Evolutionary conservation across 192 early-diverging fungal species (phyloP).

Genomic region (Paraglomus occultum): DNA sequence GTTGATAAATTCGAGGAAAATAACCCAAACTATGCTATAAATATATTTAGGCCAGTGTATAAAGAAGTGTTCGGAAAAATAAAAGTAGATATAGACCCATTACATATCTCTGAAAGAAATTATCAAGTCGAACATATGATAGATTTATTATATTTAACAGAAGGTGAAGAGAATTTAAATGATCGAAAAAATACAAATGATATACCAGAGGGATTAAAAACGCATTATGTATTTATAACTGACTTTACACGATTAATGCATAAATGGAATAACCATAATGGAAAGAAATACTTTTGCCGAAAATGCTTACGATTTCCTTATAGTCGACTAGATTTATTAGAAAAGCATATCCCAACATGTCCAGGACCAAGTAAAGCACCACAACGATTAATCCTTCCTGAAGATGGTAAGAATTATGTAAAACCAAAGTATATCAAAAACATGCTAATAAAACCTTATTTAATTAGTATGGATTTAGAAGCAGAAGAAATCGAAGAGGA

Average conservation of each 20-base stretch:
- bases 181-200: slow-evolving; percentile 5
- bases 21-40: slow-evolving; percentile 5
- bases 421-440: slow-evolving; percentile 26
- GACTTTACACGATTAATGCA: slow-evolving; percentile 4
- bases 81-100: neutral
- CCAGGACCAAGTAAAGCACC: neutral
- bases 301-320: slow-evolving; percentile 3
- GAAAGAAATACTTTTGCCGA: neutral
- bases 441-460: slow-evolving; percentile 20
- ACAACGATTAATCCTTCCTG: neutral
- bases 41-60: slow-evolving; percentile 10
- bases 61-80: neutral
- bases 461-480: slow-evolving; percentile 20
- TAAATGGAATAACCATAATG: slow-evolving; percentile 13
- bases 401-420: slow-evolving; percentile 15
- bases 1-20: slow-evolving; percentile 10
- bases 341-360: neutral
- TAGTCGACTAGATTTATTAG: slow-evolving; percentile 1
- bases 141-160: slow-evolving; percentile 8
- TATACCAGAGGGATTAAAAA: slow-evolving; percentile 1
- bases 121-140: slow-evolving; percentile 4
- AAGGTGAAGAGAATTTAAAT: slow-evolving; percentile 9
- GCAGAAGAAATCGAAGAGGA: slow-evolving; percentile 7
- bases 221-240: slow-evolving; percentile 4
- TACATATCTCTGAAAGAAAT: neutral